A percentile compares a stretch with the other conserved stretches of the same genome.
These are phyloP conservation scores for Lunularia cruciata DNA, from an alignment of 225 moss, liverwort and hornwort species.

Conservation along the genomic window DNA sequence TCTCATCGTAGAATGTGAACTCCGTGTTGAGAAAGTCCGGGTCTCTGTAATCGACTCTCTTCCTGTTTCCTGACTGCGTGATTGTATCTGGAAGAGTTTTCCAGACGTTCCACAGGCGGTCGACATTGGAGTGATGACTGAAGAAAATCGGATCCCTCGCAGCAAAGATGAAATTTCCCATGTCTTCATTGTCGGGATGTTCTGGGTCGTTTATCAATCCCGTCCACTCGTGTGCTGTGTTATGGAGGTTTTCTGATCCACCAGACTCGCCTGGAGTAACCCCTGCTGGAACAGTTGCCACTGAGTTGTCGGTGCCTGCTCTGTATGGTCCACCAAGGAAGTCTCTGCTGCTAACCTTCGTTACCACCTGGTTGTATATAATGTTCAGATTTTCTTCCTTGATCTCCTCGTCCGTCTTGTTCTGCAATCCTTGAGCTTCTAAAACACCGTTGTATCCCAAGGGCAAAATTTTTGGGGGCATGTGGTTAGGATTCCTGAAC, in stretches of 20 bases:
- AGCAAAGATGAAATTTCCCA: conserved; percentile 2
- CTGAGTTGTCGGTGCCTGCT: conserved; percentile 9
- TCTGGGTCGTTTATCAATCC: conserved; percentile 26
- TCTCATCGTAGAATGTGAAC: conserved; percentile 28
- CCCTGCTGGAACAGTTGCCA: not conserved
- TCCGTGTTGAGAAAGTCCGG: conserved; percentile 12
- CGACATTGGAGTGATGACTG: conserved; percentile 25
- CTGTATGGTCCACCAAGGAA: conserved; percentile 34
- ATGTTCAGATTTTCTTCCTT: conserved; percentile 31
- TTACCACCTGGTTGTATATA: conserved; percentile 34
- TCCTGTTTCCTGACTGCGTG: conserved; percentile 24
- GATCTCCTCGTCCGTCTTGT: conserved; percentile 15
- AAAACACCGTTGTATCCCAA: conserved; percentile 14
- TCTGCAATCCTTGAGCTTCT: not conserved
- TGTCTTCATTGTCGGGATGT: conserved; percentile 34
- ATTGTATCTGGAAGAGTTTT: conserved; percentile 17
- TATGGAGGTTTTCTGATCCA: not conserved
- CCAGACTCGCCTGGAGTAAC: conserved; percentile 25
- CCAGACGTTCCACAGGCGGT: conserved; percentile 27
- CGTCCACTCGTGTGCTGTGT: conserved; percentile 45
- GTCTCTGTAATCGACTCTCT: conserved; percentile 2
- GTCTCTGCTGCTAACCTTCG: conserved; percentile 30
- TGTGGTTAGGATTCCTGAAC: conserved; percentile 30
- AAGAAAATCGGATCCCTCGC: conserved; percentile 21
- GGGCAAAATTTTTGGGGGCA: conserved; percentile 34